phyloP scores from a whole-genome alignment of 2,329 filamentous ascomycete species.

The Penicillium brevicompactum region DNA sequence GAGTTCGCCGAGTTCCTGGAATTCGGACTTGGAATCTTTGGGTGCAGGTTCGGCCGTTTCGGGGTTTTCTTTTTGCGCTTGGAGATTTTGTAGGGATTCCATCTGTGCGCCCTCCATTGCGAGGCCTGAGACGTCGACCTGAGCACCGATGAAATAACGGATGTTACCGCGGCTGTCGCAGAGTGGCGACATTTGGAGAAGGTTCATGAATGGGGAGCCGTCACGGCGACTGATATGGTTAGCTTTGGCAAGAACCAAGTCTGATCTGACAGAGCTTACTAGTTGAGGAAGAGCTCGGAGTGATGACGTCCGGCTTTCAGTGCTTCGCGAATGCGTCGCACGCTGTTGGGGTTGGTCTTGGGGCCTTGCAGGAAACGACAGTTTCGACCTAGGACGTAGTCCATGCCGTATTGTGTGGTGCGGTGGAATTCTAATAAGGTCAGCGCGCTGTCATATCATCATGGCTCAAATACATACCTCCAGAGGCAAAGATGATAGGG shows the following conservation, averaged over 20 bases:
- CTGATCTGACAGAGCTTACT: conserved; percentile 45
- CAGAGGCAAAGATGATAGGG: conserved; percentile 74
- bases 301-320: conserved; percentile 66
- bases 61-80: conserved; percentile 27
- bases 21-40: conserved; percentile 56
- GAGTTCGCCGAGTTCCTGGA: conserved; percentile 68
- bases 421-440: conserved; percentile 64
- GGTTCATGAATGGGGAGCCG: conserved; percentile 74
- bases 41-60: conserved; percentile 15
- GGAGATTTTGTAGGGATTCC: conserved; percentile 59
- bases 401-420: conserved; percentile 73
- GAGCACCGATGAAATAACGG: conserved; percentile 71
- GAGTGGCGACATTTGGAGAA: conserved; percentile 71
- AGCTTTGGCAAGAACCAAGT: neutral
- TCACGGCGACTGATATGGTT: conserved; percentile 59
- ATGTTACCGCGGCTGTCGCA: conserved; percentile 67
- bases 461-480: conserved; percentile 54
- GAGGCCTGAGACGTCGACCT: conserved; percentile 70
- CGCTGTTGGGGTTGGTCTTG: conserved; percentile 65
- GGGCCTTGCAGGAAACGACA: conserved; percentile 79
- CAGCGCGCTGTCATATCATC: neutral
- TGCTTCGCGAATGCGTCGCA: conserved; percentile 65
- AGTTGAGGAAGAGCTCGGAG: conserved; percentile 75
- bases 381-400: conserved; percentile 73
- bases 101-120: conserved; percentile 68